These are phyloP conservation scores for Pseudopithomyces maydicus DNA, from an alignment of 2,329 filamentous ascomycete species.

Conservation along the genomic window DNA sequence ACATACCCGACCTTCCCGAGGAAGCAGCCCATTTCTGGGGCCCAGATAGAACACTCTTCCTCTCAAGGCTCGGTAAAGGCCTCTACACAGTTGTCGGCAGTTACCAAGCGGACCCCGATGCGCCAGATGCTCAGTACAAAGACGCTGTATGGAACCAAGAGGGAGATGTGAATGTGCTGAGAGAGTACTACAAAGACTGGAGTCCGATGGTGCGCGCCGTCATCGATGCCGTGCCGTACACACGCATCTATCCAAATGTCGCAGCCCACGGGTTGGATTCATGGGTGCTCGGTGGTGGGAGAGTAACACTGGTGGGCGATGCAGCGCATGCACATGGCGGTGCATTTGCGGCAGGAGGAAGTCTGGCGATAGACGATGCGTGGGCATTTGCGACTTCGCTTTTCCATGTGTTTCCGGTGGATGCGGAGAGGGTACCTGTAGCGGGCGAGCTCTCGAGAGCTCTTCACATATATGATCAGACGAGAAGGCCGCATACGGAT, in stretches of 20 bases:
- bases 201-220: slow-evolving; percentile 43
- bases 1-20: slow-evolving; percentile 38
- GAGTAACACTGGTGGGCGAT: slow-evolving; percentile 43
- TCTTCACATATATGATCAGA: slow-evolving; percentile 41
- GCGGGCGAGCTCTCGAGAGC: slow-evolving; percentile 15
- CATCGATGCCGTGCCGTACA: slow-evolving; percentile 37
- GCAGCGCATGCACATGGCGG: slow-evolving; percentile 48
- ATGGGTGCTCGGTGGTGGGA: slow-evolving; percentile 32
- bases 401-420: slow-evolving; percentile 10
- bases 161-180: slow-evolving; percentile 30
- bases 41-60: slow-evolving; percentile 40
- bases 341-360: slow-evolving; percentile 46
- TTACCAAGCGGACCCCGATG: slow-evolving; percentile 29
- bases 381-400: slow-evolving; percentile 37
- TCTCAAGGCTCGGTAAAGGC: slow-evolving; percentile 29
- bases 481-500: slow-evolving; percentile 43
- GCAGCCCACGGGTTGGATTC: slow-evolving; percentile 32
- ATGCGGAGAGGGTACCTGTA: neutral
- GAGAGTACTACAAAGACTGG: slow-evolving; percentile 41
- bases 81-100: slow-evolving; percentile 41
- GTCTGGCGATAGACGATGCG: slow-evolving; percentile 48
- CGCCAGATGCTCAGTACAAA: slow-evolving; percentile 19
- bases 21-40: slow-evolving; percentile 46
- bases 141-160: slow-evolving; percentile 33
- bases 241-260: slow-evolving; percentile 43